Conservation (phyloP, 164 flowering plant species). For the Platanus orientalis region DNA sequence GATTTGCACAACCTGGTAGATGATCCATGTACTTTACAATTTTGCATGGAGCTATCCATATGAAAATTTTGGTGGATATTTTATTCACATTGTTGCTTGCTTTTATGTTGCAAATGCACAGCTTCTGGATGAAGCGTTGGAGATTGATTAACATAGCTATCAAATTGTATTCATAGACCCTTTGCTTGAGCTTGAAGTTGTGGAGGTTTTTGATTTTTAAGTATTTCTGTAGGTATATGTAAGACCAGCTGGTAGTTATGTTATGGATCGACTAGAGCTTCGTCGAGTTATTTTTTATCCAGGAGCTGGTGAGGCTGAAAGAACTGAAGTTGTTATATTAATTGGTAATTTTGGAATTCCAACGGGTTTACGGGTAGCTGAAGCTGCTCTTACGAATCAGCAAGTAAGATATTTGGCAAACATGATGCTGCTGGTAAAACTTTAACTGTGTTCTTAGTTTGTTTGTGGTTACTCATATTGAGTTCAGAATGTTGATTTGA, state of each 20-base stretch:
- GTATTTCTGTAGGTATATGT: constrained; percentile 63
- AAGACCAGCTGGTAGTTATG: constrained; percentile 93
- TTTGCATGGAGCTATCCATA: too few species aligned
- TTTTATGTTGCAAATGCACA: too few species aligned
- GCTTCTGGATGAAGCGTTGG: not conserved
- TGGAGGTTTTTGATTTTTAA: not conserved
- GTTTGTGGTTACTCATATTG: not conserved
- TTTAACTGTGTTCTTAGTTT: not conserved
- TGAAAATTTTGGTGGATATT: too few species aligned
- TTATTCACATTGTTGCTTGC: too few species aligned
- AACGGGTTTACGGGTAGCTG: constrained; percentile 76
- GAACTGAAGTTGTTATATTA: constrained; percentile 53
- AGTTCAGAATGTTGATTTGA: constrained; percentile 10
- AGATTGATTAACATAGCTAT: not conserved
- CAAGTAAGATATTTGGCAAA: constrained; percentile 38
- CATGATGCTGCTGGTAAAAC: not conserved
- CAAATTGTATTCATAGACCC: not conserved
- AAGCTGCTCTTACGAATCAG: constrained; percentile 68
- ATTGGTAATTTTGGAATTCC: constrained; percentile 70
- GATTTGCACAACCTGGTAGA: too few species aligned
- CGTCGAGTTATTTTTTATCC: constrained; percentile 63
- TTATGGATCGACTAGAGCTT: constrained; percentile 83
- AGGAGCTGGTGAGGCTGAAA: constrained; percentile 25
- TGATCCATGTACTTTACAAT: too few species aligned
- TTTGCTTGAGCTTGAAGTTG: not conserved